phyloP scores from a whole-genome alignment of 768 basidiomycete genomes.

The Boletus sensibilis region DNA sequence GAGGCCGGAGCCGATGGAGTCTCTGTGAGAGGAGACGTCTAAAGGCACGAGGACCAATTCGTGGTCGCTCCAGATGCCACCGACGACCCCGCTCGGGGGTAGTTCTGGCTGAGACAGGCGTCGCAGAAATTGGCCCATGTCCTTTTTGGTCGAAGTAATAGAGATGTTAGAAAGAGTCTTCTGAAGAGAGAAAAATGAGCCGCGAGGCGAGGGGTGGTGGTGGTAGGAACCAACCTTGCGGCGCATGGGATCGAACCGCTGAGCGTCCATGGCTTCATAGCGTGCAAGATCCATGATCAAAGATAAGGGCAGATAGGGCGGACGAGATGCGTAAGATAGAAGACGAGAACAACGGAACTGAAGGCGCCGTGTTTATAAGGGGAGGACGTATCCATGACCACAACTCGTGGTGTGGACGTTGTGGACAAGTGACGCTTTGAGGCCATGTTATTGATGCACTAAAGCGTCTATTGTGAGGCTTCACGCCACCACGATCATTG shows the following conservation, averaged over 20 bases:
- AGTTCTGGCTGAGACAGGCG: conserved; percentile 20
- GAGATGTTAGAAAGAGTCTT: conserved; percentile 14
- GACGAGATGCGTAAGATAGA: conserved; percentile 25
- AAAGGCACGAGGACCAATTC: conserved; percentile 35
- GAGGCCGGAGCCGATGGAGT: conserved; percentile 17
- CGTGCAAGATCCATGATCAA: conserved; percentile 28
- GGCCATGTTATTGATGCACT: conserved; percentile 18
- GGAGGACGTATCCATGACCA: conserved; percentile 22
- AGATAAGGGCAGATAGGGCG: conserved; percentile 32
- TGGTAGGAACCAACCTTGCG: conserved; percentile 25
- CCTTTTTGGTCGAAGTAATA: conserved; percentile 9
- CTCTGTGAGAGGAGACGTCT: conserved; percentile 21
- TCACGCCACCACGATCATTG: conserved; percentile 11
- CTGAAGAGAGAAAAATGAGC: conserved; percentile 25
- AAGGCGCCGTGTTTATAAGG: conserved; percentile 25
- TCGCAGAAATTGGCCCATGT: conserved; percentile 32
- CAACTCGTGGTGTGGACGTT: conserved; percentile 26
- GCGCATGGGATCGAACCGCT: conserved; percentile 35
- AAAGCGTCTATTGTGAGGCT: conserved; percentile 17
- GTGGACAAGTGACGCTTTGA: conserved; percentile 25
- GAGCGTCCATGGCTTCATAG: conserved; percentile 30
- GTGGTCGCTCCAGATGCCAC: conserved; percentile 36
- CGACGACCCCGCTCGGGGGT: conserved; percentile 21
- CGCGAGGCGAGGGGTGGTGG: conserved; percentile 17
- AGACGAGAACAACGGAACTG: conserved; percentile 31